Conservation (phyloP, 2,329 filamentous ascomycete species). For the Aspergillus sp. region DNA sequence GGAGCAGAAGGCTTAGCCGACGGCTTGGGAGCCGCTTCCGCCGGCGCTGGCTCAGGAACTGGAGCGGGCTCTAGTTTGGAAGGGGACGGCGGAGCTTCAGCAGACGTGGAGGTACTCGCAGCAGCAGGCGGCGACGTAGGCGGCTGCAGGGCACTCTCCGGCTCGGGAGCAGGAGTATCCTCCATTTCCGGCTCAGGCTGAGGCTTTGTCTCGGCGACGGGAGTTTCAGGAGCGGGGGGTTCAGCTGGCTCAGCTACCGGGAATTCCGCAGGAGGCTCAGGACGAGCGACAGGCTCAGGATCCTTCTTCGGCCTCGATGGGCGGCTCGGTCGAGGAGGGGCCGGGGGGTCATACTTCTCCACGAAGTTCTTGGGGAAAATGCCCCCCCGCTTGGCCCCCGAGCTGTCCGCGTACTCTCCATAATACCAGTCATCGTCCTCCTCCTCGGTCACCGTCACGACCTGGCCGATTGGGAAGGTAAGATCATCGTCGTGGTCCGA, state of each 20-base stretch:
- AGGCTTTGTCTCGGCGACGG: conserved; percentile 19
- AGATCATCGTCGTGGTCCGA: conserved; percentile 94
- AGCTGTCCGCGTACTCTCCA: conserved; percentile 72
- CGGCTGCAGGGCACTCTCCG: conserved; percentile 12
- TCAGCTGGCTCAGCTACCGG: too few species aligned
- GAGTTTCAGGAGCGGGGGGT: too few species aligned
- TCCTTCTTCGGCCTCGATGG: conserved; percentile 60
- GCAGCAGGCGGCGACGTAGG: conserved; percentile 14
- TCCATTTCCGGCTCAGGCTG: conserved; percentile 26
- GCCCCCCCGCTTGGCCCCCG: conserved; percentile 66
- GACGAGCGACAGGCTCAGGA: conserved; percentile 29
- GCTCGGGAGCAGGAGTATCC: conserved; percentile 15
- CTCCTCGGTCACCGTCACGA: conserved; percentile 86
- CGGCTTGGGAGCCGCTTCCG: conserved; percentile 32
- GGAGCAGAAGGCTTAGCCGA: conserved; percentile 55
- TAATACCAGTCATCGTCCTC: conserved; percentile 93
- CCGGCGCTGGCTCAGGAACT: conserved; percentile 16
- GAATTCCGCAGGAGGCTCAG: conserved; percentile 25
- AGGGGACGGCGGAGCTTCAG: conserved; percentile 18
- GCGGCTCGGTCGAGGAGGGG: conserved; percentile 75
- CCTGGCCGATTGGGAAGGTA: conserved; percentile 71
- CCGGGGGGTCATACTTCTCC: conserved; percentile 84
- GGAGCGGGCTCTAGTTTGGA: conserved; percentile 15
- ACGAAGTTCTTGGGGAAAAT: conserved; percentile 97
- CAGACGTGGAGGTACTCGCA: conserved; percentile 16